Conservation (phyloP, 768 basidiomycete genomes). For the Heimioporus sp. region DNA sequence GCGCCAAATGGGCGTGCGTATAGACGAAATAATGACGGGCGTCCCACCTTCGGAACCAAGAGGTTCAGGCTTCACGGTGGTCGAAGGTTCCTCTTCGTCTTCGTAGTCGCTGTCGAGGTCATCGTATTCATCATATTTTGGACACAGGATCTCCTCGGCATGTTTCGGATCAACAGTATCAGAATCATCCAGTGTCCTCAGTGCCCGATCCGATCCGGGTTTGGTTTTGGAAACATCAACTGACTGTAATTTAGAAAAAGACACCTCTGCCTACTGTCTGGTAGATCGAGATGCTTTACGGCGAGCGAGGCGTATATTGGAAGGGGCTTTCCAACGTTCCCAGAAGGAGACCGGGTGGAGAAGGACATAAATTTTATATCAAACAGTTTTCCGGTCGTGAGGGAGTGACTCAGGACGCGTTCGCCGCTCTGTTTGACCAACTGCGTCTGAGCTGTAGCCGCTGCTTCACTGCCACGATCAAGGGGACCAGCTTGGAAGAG, state of each 20-base stretch:
- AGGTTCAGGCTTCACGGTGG: background rate
- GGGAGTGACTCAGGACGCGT: conserved; percentile 8
- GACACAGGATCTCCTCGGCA: conserved; percentile 4
- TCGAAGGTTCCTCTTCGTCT: conserved; percentile 14
- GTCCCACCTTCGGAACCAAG: background rate
- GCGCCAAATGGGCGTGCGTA: background rate
- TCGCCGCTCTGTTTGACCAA: conserved; percentile 6
- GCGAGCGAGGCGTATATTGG: conserved; percentile 16
- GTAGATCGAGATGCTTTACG: conserved; percentile 5
- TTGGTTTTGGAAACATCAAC: conserved; percentile 10
- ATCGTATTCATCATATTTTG: conserved; percentile 13
- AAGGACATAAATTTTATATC: conserved; percentile 20
- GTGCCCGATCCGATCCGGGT: conserved; percentile 10
- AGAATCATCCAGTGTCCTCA: background rate
- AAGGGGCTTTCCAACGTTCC: background rate
- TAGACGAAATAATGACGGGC: background rate
- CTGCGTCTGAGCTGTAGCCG: background rate
- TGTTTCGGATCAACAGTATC: background rate
- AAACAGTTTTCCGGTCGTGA: conserved; percentile 16
- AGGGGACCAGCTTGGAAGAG: conserved; percentile 4
- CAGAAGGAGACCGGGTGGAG: conserved; percentile 1
- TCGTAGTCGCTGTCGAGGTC: conserved; percentile 26
- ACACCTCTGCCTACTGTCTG: conserved; percentile 5
- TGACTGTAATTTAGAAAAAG: background rate
- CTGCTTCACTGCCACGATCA: background rate